Evolutionary conservation across 306 rosid genomes (phyloP).

Genomic region (Arachis hypogaea): DNA sequence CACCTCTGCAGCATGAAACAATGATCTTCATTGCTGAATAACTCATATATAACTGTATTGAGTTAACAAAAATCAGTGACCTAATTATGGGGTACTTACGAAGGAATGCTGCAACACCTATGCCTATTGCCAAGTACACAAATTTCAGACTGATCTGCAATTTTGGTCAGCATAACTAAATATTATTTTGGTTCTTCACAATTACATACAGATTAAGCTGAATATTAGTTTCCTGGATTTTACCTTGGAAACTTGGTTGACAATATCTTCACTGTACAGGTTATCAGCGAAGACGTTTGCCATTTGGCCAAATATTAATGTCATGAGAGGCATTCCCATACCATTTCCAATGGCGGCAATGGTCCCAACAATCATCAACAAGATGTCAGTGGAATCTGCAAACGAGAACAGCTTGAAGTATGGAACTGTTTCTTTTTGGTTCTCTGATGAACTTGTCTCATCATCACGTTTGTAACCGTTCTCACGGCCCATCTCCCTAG

Average conservation of each 20-base stretch:
- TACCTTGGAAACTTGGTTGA: slow-evolving; percentile 47
- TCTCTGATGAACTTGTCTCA: slow-evolving; percentile 24
- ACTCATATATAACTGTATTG: neutral
- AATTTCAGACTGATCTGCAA: slow-evolving; percentile 65
- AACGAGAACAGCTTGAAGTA: slow-evolving; percentile 65
- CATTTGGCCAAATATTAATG: slow-evolving; percentile 44
- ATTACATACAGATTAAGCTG: neutral
- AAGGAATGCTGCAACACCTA: slow-evolving; percentile 55
- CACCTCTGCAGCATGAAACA: slow-evolving; percentile 61
- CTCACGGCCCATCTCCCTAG: slow-evolving; percentile 46
- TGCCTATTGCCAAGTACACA: slow-evolving; percentile 63
- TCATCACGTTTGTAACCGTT: slow-evolving; percentile 35
- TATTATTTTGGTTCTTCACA: too few relatives aligned
- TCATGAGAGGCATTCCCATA: slow-evolving; percentile 45
- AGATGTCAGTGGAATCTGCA: slow-evolving; percentile 61
- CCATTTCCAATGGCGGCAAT: slow-evolving; percentile 53
- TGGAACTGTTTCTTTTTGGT: slow-evolving; percentile 48
- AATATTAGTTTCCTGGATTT: slow-evolving; percentile 9
- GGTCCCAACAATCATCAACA: slow-evolving; percentile 48
- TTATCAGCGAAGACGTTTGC: slow-evolving; percentile 40
- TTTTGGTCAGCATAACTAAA: slow-evolving; percentile 24
- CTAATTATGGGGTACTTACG: slow-evolving; percentile 52
- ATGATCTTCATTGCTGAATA: neutral
- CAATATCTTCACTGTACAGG: slow-evolving; percentile 16
- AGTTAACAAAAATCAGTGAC: neutral